Percentiles rank a stretch among this genome's conserved stretches.
These are phyloP conservation scores for Diaporthe sp. DNA, from an alignment of 2,329 filamentous ascomycete species.

Conservation along the genomic window DNA sequence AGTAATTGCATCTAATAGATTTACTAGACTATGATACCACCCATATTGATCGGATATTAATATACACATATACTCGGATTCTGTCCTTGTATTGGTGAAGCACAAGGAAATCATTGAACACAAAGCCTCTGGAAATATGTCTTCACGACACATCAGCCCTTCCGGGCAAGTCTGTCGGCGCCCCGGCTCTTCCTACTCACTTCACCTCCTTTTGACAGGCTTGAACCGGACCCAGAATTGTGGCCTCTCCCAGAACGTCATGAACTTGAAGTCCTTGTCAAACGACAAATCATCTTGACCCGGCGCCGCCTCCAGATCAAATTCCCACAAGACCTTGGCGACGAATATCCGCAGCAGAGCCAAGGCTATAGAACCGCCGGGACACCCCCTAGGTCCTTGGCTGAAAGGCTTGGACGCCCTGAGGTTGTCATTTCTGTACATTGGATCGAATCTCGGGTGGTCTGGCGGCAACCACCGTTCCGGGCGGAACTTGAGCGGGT, in stretches of 20 bases:
- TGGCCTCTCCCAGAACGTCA: constrained; percentile 39
- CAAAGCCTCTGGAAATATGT: no score
- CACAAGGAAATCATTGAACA: no score
- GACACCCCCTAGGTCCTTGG: constrained; percentile 36
- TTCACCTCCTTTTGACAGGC: constrained; percentile 1
- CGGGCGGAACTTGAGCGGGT: constrained; percentile 33
- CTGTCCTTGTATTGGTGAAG: no score
- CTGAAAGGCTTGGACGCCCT: constrained; percentile 37
- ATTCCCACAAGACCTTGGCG: constrained; percentile 30
- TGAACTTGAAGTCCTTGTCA: constrained; percentile 39
- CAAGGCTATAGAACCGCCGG: constrained; percentile 15
- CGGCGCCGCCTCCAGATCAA: constrained; percentile 33
- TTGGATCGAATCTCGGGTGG: constrained; percentile 12
- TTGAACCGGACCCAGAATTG: constrained; percentile 36
- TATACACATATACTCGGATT: no score
- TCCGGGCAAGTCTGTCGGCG: no score
- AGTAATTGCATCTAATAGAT: background rate
- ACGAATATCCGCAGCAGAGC: constrained; percentile 26
- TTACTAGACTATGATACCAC: background rate
- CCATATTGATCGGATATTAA: background rate
- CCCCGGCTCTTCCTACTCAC: background rate
- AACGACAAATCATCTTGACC: constrained; percentile 30
- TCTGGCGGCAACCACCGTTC: constrained; percentile 34
- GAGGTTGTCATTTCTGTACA: constrained; percentile 15
- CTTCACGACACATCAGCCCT: no score